Evolutionary conservation across 441 rosid genomes (phyloP), one percentile per base, ranked within the genome.

Genomic region (Populus hybrid): DNA sequence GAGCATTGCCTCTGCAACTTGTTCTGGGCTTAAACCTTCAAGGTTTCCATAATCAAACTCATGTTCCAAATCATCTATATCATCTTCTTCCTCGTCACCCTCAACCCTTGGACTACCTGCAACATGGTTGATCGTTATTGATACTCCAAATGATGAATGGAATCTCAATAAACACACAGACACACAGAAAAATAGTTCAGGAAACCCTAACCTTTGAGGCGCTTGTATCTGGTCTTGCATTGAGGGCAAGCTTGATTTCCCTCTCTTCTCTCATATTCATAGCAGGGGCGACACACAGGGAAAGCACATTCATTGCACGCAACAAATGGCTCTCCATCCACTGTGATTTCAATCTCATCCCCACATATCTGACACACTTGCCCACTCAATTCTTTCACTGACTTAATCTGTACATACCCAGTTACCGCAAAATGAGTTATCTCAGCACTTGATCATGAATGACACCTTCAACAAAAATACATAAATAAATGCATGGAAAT

Each of bases 221-320:
- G 94, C 84, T 89, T 91, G 82, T 84, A 93, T 84, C 93, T 80
- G 78, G 95, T 91, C 88, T 90, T 91, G 84, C 97, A 93, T 71
- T 91, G 97, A 73, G 97, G 95, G 80, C 97, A 93, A 28, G 89
- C 90, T 80, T 89, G 94, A 82, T 84, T 90, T 32, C 97, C 97
- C 79, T 93, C 97, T 80, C 93, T 85, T 86, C 97, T 88, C 81
- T 93, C 97, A 66, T 91, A 91, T 78, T 91, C 95, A 75, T 91
- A 93, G 82, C 97, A 93, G 77, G 85, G 82, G 71, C 93, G 85
- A 76, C 97, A 93, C n/a, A 93, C 92, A 10, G 97, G 95, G 86
- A 93, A 93, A 50, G 95, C 97, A 85, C 97, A 93, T 83, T 93
- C 97, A 74, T 93, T 90, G 87, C 97, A 93, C 64, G 94, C 97